Conservation (phyloP, 108 stramenopile genomes). For the Epithemia pelagica region DNA sequence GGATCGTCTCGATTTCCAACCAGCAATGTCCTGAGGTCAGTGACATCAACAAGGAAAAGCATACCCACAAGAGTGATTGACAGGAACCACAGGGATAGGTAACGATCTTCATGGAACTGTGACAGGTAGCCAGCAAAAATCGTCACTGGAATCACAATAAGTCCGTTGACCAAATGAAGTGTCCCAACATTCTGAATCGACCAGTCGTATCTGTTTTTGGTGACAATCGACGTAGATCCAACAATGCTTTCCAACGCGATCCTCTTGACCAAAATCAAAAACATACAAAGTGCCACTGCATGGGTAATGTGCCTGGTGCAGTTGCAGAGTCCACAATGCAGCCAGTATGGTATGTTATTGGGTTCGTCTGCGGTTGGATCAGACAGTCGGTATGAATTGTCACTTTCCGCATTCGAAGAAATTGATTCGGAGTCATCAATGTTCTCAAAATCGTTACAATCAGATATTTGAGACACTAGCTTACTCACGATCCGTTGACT, state of each 20-base stretch:
- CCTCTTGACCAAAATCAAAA: conserved; percentile 31
- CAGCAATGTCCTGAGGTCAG: conserved; percentile 23
- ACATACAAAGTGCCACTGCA: conserved; percentile 36
- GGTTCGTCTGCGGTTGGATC: background rate
- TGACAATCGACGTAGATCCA: conserved; percentile 58
- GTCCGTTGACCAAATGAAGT: conserved; percentile 57
- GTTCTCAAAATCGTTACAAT: background rate
- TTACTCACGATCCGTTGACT: no score
- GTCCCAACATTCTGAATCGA: conserved; percentile 51
- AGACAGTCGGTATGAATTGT: background rate
- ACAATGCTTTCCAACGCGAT: conserved; percentile 47
- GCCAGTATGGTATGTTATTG: background rate
- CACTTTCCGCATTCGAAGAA: background rate
- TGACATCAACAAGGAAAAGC: conserved; percentile 39
- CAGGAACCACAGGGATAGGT: conserved; percentile 36
- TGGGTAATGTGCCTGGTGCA: conserved; percentile 17
- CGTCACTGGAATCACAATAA: conserved; percentile 63
- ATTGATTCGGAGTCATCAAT: background rate
- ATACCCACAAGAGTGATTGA: conserved; percentile 34
- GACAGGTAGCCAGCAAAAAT: conserved; percentile 49
- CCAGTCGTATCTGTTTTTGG: conserved; percentile 67
- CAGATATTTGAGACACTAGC: background rate
- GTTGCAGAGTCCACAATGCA: background rate
- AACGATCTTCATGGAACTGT: conserved; percentile 35
- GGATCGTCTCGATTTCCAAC: no score